Evolutionary conservation across 2,329 filamentous ascomycete genomes (phyloP).

Genomic region (Colletotrichum siamense): DNA sequence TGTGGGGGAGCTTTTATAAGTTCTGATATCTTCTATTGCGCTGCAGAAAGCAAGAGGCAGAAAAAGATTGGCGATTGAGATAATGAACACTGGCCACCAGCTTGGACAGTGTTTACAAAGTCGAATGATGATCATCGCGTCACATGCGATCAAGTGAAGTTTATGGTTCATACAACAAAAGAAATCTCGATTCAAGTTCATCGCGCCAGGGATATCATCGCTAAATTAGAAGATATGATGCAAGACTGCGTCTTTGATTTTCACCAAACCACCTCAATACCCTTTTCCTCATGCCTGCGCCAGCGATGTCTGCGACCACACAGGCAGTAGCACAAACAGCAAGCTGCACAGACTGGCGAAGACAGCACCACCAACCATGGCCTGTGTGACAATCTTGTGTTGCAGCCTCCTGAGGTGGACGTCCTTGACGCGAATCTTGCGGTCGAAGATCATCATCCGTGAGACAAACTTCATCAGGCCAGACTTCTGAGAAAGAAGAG

Average conservation of each 20-base stretch:
- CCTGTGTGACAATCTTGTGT: constrained; percentile 49
- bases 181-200: not conserved
- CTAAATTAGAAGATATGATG: not conserved
- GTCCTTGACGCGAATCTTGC: constrained; percentile 51
- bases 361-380: constrained; percentile 39
- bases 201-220: not conserved
- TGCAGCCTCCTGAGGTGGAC: constrained; percentile 46
- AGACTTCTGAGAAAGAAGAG: constrained; percentile 26
- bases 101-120: accelerated
- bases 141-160: accelerated
- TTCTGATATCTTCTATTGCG: not conserved
- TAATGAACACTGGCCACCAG: accelerated
- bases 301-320: constrained; percentile 41
- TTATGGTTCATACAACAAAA: not conserved
- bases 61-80: accelerated
- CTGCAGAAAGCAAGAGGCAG: not conserved
- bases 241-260: not conserved
- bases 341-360: constrained; percentile 41
- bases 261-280: not conserved
- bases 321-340: constrained; percentile 48
- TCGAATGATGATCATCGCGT: not conserved
- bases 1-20: not conserved
- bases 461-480: constrained; percentile 35
- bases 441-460: constrained; percentile 52
- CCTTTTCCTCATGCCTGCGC: not conserved